A percentile compares a stretch with the other conserved stretches of the same genome.
These are phyloP conservation scores for Acer saccharum DNA, from an alignment of 345 rosid species.

Conservation along the genomic window DNA sequence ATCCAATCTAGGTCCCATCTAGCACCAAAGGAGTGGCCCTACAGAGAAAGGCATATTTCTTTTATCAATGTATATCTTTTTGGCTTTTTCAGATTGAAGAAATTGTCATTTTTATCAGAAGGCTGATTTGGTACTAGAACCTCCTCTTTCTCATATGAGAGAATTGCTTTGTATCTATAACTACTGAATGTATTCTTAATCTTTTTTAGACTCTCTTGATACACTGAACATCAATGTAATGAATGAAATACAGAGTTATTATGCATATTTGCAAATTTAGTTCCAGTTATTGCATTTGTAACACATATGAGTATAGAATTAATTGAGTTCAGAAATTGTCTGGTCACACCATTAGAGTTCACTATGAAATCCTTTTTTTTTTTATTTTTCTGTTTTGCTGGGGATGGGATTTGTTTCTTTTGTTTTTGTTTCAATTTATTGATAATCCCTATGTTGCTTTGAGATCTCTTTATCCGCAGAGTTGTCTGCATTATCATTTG, in stretches of 20 bases:
- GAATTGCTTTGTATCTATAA: neutral
- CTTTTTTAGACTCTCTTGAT: neutral
- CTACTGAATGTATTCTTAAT: neutral
- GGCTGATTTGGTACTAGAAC: neutral
- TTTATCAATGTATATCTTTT: neutral
- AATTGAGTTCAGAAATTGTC: neutral
- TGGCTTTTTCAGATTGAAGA: neutral
- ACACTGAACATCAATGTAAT: neutral
- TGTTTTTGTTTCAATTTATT: neutral
- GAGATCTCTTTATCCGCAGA: neutral
- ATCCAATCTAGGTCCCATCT: neutral
- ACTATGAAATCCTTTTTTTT: neutral
- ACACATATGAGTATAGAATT: neutral
- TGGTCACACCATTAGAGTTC: neutral
- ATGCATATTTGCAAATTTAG: neutral
- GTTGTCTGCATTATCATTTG: neutral
- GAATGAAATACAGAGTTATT: neutral
- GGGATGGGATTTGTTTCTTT: neutral
- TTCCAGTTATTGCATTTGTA: neutral
- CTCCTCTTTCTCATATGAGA: neutral
- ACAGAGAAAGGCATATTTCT: neutral
- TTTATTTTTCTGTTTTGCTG: neutral
- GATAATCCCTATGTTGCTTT: neutral
- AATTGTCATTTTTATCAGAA: neutral
- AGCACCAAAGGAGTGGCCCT: neutral